Conservation (phyloP, 441 rosid species). For the Bruguiera hainesii region DNA sequence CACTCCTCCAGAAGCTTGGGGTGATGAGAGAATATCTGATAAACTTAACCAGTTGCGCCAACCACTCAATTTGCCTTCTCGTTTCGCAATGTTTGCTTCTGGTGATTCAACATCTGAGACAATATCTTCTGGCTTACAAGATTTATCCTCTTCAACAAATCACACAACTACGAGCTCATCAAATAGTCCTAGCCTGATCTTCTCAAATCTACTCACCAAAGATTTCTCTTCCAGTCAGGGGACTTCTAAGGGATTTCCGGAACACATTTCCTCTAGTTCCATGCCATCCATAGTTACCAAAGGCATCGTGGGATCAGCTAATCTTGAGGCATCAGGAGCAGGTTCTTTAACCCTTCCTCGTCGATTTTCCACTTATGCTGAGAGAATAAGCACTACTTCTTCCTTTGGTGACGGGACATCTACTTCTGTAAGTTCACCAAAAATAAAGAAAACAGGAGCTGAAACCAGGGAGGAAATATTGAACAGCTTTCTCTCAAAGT, state of each 20-base stretch:
- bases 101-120: constrained; percentile 58
- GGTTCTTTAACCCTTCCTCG: constrained; percentile 56
- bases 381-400: constrained; percentile 82
- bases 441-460: constrained; percentile 86
- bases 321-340: constrained; percentile 48
- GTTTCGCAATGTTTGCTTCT: constrained; percentile 50
- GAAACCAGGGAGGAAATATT: constrained; percentile 73
- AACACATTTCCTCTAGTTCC: constrained; percentile 52
- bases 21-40: constrained; percentile 76
- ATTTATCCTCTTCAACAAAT: constrained; percentile 48
- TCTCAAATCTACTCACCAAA: constrained; percentile 45
- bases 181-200: constrained; percentile 33
- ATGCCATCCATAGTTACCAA: constrained; percentile 42
- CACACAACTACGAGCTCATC: constrained; percentile 46
- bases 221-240: constrained; percentile 53
- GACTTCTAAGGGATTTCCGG: constrained; percentile 46
- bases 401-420: constrained; percentile 70
- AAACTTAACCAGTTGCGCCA: constrained; percentile 53
- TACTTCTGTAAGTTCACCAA: constrained; percentile 62
- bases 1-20: constrained; percentile 99
- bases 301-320: constrained; percentile 44
- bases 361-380: constrained; percentile 66
- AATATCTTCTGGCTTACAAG: constrained; percentile 60
- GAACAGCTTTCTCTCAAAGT: constrained; percentile 58
- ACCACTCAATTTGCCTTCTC: constrained; percentile 51